Percentiles rank a stretch among this genome's conserved stretches.
Conservation (phyloP, 805 yeast species). For the Saturnispora dispora region DNA sequence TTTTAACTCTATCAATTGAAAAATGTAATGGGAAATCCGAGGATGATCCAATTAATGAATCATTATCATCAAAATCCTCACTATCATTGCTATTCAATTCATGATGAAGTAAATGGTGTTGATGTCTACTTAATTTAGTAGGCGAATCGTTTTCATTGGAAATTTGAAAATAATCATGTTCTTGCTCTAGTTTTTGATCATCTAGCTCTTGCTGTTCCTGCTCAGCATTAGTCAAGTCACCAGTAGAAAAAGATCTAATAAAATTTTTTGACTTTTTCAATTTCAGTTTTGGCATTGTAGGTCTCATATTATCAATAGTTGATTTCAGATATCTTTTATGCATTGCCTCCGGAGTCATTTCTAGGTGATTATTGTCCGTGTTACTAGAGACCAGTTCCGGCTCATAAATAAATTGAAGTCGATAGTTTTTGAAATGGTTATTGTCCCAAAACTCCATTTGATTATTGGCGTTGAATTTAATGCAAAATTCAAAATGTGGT, state of each 20-base stretch:
- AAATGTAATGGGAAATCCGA: not conserved
- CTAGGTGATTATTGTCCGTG: not conserved
- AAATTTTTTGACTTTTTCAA: constrained; percentile 22
- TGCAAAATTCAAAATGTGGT: constrained; percentile 38
- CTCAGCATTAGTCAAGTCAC: not conserved
- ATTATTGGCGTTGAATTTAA: constrained; percentile 41
- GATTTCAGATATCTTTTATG: not conserved
- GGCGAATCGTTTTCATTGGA: not conserved
- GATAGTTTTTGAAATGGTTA: constrained; percentile 52
- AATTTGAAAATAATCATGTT: not conserved
- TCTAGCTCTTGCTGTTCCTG: not conserved
- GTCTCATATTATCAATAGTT: not conserved
- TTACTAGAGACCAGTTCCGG: not conserved
- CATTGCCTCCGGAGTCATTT: constrained; percentile 1
- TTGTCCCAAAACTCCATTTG: constrained; percentile 67
- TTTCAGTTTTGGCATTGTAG: constrained; percentile 6
- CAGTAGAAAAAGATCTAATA: constrained; percentile 12
- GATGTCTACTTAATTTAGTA: not conserved
- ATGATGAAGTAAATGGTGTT: not conserved
- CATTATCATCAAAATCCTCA: not conserved
- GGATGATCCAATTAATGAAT: not conserved
- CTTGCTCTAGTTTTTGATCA: not conserved
- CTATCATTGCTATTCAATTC: not conserved
- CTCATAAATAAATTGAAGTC: constrained; percentile 29
- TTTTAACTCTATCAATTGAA: constrained; percentile 3